Percentiles rank a stretch among this genome's conserved stretches.
These are phyloP conservation scores for Hericium rajendrae DNA, from an alignment of 768 basidiomycete genomes.

Conservation along the genomic window DNA sequence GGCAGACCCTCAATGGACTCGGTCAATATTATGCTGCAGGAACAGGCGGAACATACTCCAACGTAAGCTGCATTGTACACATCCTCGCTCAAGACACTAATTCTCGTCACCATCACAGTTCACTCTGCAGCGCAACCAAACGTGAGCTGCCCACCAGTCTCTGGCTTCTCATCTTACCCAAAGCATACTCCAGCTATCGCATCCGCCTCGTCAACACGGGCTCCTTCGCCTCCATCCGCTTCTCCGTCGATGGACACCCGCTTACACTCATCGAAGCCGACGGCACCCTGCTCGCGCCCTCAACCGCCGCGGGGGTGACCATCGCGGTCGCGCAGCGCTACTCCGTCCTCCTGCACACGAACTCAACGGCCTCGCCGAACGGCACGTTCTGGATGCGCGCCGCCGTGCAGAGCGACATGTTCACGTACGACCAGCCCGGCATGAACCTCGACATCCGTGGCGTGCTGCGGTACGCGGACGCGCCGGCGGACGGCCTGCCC, in stretches of 20 bases:
- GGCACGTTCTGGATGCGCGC: slow-evolving; percentile 31
- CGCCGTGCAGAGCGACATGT: slow-evolving; percentile 27
- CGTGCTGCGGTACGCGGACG: slow-evolving; percentile 8
- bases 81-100: background rate
- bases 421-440: slow-evolving; percentile 16
- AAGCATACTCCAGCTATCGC: slow-evolving; percentile 25
- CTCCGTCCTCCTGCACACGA: slow-evolving; percentile 35
- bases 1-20: slow-evolving; percentile 23
- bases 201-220: slow-evolving; percentile 40
- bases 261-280: slow-evolving; percentile 41
- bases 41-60: slow-evolving; percentile 23
- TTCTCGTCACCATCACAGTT: slow-evolving; percentile 18
- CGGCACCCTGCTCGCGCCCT: slow-evolving; percentile 32
- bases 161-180: background rate
- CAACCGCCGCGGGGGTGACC: slow-evolving; percentile 28
- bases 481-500: slow-evolving; percentile 1
- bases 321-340: slow-evolving; percentile 41
- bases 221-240: slow-evolving; percentile 34
- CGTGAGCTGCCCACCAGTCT: slow-evolving; percentile 6
- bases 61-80: slow-evolving; percentile 9
- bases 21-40: slow-evolving; percentile 19
- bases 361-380: slow-evolving; percentile 27
- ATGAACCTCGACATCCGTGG: slow-evolving; percentile 11
- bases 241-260: slow-evolving; percentile 36
- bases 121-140: slow-evolving; percentile 25